Percentiles rank a stretch among this genome's conserved stretches.
These are phyloP conservation scores for Urochloa ruziziensis DNA, from an alignment of 176 grass and related monocot species.

Conservation along the genomic window DNA sequence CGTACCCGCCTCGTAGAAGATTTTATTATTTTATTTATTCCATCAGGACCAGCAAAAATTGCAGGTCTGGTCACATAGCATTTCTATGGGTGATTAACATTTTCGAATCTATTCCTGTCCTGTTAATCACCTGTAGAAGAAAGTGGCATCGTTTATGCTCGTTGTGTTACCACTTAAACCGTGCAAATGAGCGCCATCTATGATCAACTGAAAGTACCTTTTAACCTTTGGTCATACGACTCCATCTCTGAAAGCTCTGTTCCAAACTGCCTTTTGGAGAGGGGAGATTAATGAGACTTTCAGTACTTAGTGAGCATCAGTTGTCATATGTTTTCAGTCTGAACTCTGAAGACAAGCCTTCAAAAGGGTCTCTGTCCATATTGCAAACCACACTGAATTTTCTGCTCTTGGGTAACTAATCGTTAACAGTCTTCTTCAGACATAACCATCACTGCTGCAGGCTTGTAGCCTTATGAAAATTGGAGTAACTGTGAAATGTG, in stretches of 20 bases:
- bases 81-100: background rate
- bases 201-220: too few relatives aligned
- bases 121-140: background rate
- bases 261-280: background rate
- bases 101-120: background rate
- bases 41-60: background rate
- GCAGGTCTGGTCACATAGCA: background rate
- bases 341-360: background rate
- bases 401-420: background rate
- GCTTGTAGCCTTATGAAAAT: too few relatives aligned
- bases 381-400: background rate
- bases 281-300: too few relatives aligned
- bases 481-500: too few relatives aligned
- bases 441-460: background rate
- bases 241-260: background rate
- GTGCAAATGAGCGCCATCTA: background rate
- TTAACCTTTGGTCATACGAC: too few relatives aligned
- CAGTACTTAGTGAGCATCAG: too few relatives aligned
- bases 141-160: background rate
- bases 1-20: background rate
- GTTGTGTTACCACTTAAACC: background rate
- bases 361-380: background rate
- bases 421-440: background rate
- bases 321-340: too few relatives aligned
- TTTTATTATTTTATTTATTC: background rate